A percentile compares a stretch with the other conserved stretches of the same genome.
Evolutionary conservation across 306 rosid species (phyloP).

Genomic region (Trichosanthes cucumerina): DNA sequence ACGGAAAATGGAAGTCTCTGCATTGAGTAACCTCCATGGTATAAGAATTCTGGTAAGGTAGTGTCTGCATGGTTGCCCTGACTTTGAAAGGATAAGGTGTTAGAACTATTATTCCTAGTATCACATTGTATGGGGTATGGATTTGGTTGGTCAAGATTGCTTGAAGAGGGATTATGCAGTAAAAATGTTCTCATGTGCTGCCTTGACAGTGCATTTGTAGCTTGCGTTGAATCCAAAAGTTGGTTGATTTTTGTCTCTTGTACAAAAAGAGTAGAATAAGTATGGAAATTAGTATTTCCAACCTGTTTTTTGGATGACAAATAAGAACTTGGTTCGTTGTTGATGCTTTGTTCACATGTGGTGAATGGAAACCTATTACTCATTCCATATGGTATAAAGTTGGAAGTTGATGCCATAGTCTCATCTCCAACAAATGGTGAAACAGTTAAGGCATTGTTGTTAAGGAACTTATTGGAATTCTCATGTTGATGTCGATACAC

Average conservation of each 20-base stretch:
- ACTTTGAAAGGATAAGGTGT: conserved; percentile 21
- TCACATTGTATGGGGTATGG: conserved; percentile 25
- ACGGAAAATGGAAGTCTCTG: conserved; percentile 32
- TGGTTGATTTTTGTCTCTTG: conserved; percentile 33
- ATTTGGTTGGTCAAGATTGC: conserved; percentile 22
- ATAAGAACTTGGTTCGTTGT: conserved; percentile 27
- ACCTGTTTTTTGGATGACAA: conserved; percentile 27
- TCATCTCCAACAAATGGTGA: conserved; percentile 27
- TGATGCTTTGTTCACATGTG: conserved; percentile 18
- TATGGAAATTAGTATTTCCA: conserved; percentile 18
- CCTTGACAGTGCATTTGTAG: conserved; percentile 28
- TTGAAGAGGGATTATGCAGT: conserved; percentile 26
- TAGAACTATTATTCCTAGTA: conserved; percentile 28
- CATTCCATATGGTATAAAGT: conserved; percentile 21
- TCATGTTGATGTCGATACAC: conserved; percentile 11
- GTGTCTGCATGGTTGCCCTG: conserved; percentile 26
- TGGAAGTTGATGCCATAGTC: conserved; percentile 33
- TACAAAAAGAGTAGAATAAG: conserved; percentile 32
- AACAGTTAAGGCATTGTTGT: conserved; percentile 22
- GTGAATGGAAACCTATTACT: conserved; percentile 28
- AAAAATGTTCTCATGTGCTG: conserved; percentile 25
- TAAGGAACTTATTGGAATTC: conserved; percentile 15
- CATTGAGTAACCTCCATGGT: conserved; percentile 22
- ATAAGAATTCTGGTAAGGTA: conserved; percentile 19
- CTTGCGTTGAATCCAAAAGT: conserved; percentile 23